Conservation (phyloP, 2,329 filamentous ascomycete species). For the Pseudogymnoascus sp. region DNA sequence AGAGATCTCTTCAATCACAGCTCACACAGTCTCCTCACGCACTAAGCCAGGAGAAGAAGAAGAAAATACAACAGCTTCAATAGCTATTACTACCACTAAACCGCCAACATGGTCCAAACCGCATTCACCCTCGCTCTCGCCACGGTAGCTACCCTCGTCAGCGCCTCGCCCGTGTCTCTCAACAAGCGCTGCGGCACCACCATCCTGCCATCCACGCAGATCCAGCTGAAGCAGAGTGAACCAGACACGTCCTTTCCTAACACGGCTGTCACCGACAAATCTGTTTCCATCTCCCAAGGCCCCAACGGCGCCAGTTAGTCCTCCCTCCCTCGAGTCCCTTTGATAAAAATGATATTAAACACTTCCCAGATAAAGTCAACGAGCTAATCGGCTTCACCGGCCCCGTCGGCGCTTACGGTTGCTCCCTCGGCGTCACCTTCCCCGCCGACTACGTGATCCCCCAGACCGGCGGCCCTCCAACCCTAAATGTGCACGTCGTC, state of each 20-base stretch:
- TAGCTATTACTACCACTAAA: not conserved
- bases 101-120: not conserved
- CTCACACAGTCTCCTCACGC: not conserved
- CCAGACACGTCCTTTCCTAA: not conserved
- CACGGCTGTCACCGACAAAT: not conserved
- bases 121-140: not conserved
- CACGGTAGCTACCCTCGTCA: not conserved
- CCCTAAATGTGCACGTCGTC: not conserved
- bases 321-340: not conserved
- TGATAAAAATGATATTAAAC: not conserved
- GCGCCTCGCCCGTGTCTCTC: not conserved
- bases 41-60: not conserved
- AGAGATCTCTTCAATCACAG: not conserved
- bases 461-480: not conserved
- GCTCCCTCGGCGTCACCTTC: slow-evolving; percentile 5
- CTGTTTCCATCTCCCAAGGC: not conserved
- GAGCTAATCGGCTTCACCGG: not conserved
- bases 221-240: not conserved
- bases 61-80: not conserved
- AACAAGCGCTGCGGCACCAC: slow-evolving; percentile 1
- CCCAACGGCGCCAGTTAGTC: not conserved
- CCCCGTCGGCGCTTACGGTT: not conserved
- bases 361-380: not conserved
- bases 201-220: not conserved
- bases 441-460: not conserved